Evolutionary conservation across 2,329 filamentous ascomycete species (phyloP), one percentile per base, ranked within the genome.

Genomic region (Aspergillus sp.): DNA sequence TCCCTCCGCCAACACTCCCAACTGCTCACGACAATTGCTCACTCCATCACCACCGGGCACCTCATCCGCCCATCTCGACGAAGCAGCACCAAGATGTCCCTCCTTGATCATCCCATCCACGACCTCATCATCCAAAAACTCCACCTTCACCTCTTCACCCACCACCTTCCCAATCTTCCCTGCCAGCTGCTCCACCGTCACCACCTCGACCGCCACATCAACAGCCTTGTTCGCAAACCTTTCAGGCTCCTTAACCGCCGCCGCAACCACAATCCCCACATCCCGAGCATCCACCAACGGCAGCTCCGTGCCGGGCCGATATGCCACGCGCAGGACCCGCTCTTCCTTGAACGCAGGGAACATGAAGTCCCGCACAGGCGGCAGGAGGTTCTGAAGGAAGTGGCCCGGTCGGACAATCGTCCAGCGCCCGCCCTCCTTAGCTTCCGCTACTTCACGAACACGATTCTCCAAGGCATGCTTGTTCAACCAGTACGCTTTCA

Each of bases 261-360:
- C 49, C n/a, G 49, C 49, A 10, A 52, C 49, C 30, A 38, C 49
- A 52, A 52, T 52, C 30, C 49, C 49, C 49, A 52, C 49, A 13
- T 52, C 49, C 15, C 49, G 30, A 4, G 49, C 49, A 36, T 52
- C 49, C 49, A 52, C 49, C 32, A 19, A 48, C 10, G 43, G 43
- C 43, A 48, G 21, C 43, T 48, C 12, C 12, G 43, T 48, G 10
- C 6, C 19, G 12, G 43, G 21, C 43, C 21, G 10, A 12, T 21
- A 48, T 8, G 19, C 43, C 43, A 48, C 43, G 8, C 17, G 28
- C 30, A 52, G 30, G 30, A 52, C n/a, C 17, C 49, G 17, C 17
- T 36, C 49, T 39, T 36, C 30, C 49, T 25, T 9, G 12, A 52
- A 52, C 17, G 5, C 49, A 28, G 28, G 49, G 28, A 52, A 52